Conservation (phyloP, 2,329 filamentous ascomycete species). For the Pseudopyricularia javanii region DNA sequence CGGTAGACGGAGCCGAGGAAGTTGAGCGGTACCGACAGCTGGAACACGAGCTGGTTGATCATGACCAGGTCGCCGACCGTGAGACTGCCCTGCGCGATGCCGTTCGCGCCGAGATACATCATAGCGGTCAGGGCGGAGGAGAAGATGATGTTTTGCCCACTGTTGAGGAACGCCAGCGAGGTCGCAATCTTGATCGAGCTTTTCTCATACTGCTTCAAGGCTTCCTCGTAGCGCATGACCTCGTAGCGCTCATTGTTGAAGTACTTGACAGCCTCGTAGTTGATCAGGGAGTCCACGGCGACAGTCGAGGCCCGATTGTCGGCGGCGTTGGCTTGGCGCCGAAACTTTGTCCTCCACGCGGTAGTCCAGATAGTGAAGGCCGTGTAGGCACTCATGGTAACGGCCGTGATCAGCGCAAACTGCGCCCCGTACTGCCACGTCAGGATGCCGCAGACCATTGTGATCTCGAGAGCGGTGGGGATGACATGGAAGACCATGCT, state of each 20-base stretch:
- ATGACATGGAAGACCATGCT: constrained; percentile 98
- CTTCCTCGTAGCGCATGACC: constrained; percentile 78
- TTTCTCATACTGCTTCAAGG: constrained; percentile 75
- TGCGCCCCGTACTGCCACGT: constrained; percentile 90
- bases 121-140: constrained; percentile 85
- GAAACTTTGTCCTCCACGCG: constrained; percentile 92
- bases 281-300: constrained; percentile 92
- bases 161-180: constrained; percentile 84
- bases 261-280: constrained; percentile 98
- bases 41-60: constrained; percentile 98
- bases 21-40: constrained; percentile 91
- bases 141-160: constrained; percentile 94
- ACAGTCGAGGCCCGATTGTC: constrained; percentile 94
- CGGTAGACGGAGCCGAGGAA: constrained; percentile 97
- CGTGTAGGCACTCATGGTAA: constrained; percentile 88
- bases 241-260: constrained; percentile 99
- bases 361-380: constrained; percentile 97
- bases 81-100: constrained; percentile 67
- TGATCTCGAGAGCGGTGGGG: constrained; percentile 86
- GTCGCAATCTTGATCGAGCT: constrained; percentile 96
- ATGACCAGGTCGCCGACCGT: constrained; percentile 96
- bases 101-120: constrained; percentile 95
- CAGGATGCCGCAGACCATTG: constrained; percentile 89
- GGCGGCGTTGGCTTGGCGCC: constrained; percentile 87
- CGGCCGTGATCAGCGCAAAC: constrained; percentile 80